Evolutionary conservation across 805 yeast species (phyloP), one percentile per base, ranked within the genome.

Genomic region (Maudiozyma saulgeensis): DNA sequence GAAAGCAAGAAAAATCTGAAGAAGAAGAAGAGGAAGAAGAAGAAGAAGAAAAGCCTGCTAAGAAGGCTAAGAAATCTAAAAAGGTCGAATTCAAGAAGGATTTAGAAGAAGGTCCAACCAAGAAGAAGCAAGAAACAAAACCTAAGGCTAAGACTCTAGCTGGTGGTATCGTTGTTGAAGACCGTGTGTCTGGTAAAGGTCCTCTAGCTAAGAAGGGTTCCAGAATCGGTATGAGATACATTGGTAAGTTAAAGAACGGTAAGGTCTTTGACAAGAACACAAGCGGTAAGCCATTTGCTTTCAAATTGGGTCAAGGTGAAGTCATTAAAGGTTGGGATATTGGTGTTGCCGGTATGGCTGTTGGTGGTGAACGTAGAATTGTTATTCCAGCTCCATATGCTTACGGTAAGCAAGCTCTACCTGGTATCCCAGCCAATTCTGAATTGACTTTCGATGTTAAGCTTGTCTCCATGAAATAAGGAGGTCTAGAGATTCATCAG

Each of bases 281-380:
- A 60, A 78, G 83, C 57, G 99, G 99, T 63, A 91, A 88, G 76
- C 99, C 99, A 64, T 93, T 93, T 71, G 71, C 73, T 56, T 93
- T 93, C 73, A 80, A 79, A 55, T 79, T 93, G 61, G 99, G 99
- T 63, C 86, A 84, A 69, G 99, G 98, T 67, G 99, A 93, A 74
- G 97, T 95, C 60, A 93, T 93, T 77, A 87, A 87, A 71, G 99
- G 98, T 57, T 93, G 96, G 87, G 99, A 93, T 68, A 79, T 91
- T 64, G 99, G 99, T 78, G 93, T 93, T 62, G 89, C 91, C 51
- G 98, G 98, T 68, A 90, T 93, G 97, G 82, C 95, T 50, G 95
- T 87, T 66, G 96, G 96, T 64, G 98, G 98, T 67, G 99, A 93
- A 79, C 90, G 99, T 79, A 83, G 98, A 76, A 88, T 93, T 58